These are phyloP conservation scores for Grigorovia transvaalensis DNA, from an alignment of 805 yeast genomes.

Conservation along the genomic window DNA sequence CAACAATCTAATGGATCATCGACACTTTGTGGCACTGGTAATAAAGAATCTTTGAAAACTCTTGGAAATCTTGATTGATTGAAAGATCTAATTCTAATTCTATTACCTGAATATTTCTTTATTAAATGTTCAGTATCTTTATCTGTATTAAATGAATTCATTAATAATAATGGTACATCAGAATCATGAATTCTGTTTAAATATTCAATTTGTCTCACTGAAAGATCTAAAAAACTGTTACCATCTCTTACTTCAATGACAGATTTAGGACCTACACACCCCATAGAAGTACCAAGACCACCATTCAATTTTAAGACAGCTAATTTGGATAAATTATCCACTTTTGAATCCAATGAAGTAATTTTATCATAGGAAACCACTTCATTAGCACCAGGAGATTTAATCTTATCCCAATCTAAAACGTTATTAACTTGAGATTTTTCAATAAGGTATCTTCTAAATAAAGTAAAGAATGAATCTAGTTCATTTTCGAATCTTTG, in stretches of 20 bases:
- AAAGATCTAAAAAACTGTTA: constrained; percentile 87
- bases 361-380: constrained; percentile 69
- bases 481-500: constrained; percentile 61
- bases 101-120: constrained; percentile 93
- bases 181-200: constrained; percentile 82
- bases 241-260: constrained; percentile 98
- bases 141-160: constrained; percentile 98
- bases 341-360: constrained; percentile 6
- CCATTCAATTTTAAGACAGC: constrained; percentile 96
- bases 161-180: constrained; percentile 89
- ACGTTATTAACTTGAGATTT: constrained; percentile 62
- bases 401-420: constrained; percentile 90
- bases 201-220: constrained; percentile 95
- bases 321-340: constrained; percentile 55
- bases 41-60: constrained; percentile 85
- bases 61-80: constrained; percentile 98
- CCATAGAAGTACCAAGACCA: constrained; percentile 98
- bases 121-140: constrained; percentile 85
- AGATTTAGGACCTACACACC: constrained; percentile 92
- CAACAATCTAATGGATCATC: constrained; percentile 75
- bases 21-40: constrained; percentile 78
- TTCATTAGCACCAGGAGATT: constrained; percentile 81
- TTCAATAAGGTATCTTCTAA: constrained; percentile 84
- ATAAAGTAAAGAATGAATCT: constrained; percentile 89
- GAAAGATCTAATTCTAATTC: constrained; percentile 88